Conservation (phyloP, 2,329 filamentous ascomycete species). For the Curvularia hawaiiensis region DNA sequence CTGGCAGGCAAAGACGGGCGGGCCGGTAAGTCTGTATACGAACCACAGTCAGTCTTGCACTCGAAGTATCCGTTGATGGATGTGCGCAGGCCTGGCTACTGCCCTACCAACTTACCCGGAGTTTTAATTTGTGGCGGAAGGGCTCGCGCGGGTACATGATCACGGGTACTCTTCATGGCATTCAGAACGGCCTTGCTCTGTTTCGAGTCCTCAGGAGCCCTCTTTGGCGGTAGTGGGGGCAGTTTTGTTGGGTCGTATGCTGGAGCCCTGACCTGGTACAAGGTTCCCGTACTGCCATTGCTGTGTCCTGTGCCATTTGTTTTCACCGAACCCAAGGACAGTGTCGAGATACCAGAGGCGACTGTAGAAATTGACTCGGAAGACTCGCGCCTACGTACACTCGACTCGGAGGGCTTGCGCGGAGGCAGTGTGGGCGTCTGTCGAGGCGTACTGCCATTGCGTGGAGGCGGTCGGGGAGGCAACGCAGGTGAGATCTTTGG, state of each 20-base stretch:
- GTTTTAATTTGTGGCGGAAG: slow-evolving; percentile 36
- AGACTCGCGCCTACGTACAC: slow-evolving; percentile 41
- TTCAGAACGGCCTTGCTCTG: slow-evolving; percentile 45
- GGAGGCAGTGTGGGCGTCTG: slow-evolving; percentile 51
- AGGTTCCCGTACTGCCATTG: slow-evolving; percentile 37
- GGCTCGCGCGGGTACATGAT: slow-evolving; percentile 30
- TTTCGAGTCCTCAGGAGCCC: slow-evolving; percentile 49
- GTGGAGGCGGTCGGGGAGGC: slow-evolving; percentile 54
- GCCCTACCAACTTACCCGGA: slow-evolving; percentile 25
- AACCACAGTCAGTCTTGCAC: neutral
- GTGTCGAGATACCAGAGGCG: slow-evolving; percentile 53
- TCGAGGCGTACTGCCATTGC: slow-evolving; percentile 49
- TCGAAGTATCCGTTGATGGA: neutral
- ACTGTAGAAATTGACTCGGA: slow-evolving; percentile 59
- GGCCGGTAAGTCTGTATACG: slow-evolving; percentile 21
- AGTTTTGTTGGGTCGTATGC: slow-evolving; percentile 61
- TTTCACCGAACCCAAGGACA: slow-evolving; percentile 56
- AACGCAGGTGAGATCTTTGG: slow-evolving; percentile 37
- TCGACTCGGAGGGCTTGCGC: slow-evolving; percentile 50
- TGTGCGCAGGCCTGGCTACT: neutral
- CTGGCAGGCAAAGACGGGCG: slow-evolving; percentile 30
- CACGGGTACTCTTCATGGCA: slow-evolving; percentile 44
- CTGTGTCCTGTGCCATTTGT: slow-evolving; percentile 45
- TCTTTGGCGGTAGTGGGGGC: slow-evolving; percentile 60
- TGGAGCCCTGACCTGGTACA: slow-evolving; percentile 57